Conservation (phyloP, 2,329 filamentous ascomycete genomes). For the Sphaerulina vaccinii region DNA sequence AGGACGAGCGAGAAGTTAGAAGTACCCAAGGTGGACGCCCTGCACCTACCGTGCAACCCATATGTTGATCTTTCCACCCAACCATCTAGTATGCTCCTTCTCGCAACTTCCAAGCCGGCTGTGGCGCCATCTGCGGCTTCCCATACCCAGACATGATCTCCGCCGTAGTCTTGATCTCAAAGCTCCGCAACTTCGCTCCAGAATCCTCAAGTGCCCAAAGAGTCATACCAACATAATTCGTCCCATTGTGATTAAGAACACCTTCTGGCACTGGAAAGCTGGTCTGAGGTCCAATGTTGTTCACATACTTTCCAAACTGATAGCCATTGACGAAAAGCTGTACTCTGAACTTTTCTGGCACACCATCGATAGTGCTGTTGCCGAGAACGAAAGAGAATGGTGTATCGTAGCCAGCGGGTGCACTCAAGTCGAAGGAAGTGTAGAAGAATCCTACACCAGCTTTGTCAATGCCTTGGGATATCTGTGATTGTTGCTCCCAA, state of each 20-base stretch:
- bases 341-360: slow-evolving; percentile 52
- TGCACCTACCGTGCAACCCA: too few species aligned
- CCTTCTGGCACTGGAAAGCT: slow-evolving; percentile 71
- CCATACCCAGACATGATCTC: slow-evolving; percentile 38
- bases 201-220: slow-evolving; percentile 64
- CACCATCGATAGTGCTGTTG: slow-evolving; percentile 35
- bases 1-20: too few species aligned
- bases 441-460: slow-evolving; percentile 61
- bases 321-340: slow-evolving; percentile 74
- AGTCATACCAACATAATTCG: slow-evolving; percentile 66
- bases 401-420: slow-evolving; percentile 60
- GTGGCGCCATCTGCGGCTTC: slow-evolving; percentile 30
- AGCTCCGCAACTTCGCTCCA: slow-evolving; percentile 56
- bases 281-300: slow-evolving; percentile 73
- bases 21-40: too few species aligned
- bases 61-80: too few species aligned
- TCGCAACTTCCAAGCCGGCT: slow-evolving; percentile 33
- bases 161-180: slow-evolving; percentile 33
- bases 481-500: slow-evolving; percentile 50
- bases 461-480: slow-evolving; percentile 41
- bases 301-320: slow-evolving; percentile 68
- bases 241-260: slow-evolving; percentile 67
- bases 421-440: slow-evolving; percentile 54
- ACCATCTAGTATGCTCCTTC: slow-evolving; percentile 36
- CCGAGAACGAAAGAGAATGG: slow-evolving; percentile 60